These are phyloP conservation scores for Phytophthora uliginosa DNA, from an alignment of 352 stramenopile species.

Conservation along the genomic window DNA sequence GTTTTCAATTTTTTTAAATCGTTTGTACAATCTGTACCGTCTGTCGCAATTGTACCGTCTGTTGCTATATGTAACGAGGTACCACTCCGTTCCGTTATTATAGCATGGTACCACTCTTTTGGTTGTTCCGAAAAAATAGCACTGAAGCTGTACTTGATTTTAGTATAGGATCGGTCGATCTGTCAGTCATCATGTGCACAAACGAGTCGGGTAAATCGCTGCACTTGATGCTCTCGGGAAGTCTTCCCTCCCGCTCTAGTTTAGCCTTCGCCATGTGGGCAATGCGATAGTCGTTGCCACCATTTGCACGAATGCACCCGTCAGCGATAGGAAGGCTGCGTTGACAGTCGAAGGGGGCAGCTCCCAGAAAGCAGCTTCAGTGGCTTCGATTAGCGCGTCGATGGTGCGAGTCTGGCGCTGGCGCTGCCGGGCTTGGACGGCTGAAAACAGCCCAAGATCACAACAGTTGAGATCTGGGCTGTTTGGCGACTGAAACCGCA, in stretches of 20 bases:
- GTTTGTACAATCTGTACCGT: no score
- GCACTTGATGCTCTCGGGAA: conserved; percentile 16
- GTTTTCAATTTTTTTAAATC: no score
- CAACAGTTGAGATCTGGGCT: conserved; percentile 8
- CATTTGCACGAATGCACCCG: conserved; percentile 8
- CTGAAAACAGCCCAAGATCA: conserved; percentile 13
- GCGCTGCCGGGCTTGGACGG: no score
- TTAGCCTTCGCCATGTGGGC: conserved; percentile 17
- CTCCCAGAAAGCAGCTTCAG: conserved; percentile 9
- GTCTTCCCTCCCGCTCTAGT: conserved; percentile 25
- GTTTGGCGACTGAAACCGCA: conserved; percentile 17
- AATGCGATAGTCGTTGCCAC: conserved; percentile 8
- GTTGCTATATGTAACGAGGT: no score
- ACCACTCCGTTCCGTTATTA: neutral
- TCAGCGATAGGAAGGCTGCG: conserved; percentile 17
- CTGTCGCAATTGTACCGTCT: no score
- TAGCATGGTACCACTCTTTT: neutral
- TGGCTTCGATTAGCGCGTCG: conserved; percentile 3
- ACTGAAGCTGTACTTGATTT: conserved; percentile 8
- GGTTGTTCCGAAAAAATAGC: conserved; percentile 4
- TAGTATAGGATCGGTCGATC: conserved; percentile 10
- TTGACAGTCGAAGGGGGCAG: conserved; percentile 15
- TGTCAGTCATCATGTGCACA: conserved; percentile 13
- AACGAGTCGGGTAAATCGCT: conserved; percentile 1
- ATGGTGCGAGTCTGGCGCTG: conserved; percentile 1